A percentile compares a stretch with the other conserved stretches of the same genome.
Evolutionary conservation across 129 eudicot species (phyloP).

Genomic region (Lonicera japonica): DNA sequence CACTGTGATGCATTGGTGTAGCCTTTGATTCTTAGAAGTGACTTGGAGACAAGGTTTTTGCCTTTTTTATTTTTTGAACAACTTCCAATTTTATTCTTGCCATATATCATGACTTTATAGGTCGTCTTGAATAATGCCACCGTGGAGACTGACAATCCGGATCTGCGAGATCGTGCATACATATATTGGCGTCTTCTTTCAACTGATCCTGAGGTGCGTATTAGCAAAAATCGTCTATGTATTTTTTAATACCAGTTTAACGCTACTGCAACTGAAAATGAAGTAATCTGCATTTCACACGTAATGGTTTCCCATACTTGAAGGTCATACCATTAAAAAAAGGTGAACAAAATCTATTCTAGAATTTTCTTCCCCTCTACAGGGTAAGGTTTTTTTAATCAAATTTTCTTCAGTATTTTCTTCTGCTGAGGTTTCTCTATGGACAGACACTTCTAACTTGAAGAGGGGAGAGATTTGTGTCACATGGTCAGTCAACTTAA

Average conservation of each 20-base stretch:
- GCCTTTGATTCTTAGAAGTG: neutral
- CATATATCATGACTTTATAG: conserved; percentile 23
- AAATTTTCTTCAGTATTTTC: no score
- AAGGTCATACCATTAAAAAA: no score
- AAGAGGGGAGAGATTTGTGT: no score
- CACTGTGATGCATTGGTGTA: neutral
- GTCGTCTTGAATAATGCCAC: conserved; percentile 96
- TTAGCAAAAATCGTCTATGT: neutral
- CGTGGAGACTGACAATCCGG: conserved; percentile 98
- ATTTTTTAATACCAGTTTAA: neutral
- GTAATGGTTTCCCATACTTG: no score
- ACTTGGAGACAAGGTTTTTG: neutral
- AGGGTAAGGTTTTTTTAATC: no score
- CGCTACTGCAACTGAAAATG: neutral
- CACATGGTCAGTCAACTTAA: no score
- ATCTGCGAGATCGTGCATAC: conserved; percentile 89
- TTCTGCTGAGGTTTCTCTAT: no score
- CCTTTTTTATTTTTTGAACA: no score
- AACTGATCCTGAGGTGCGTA: conserved; percentile 90
- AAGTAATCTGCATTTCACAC: neutral
- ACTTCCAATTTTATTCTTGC: neutral
- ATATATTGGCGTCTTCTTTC: conserved; percentile 99
- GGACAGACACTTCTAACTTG: no score
- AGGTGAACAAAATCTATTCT: no score
- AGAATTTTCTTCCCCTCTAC: no score